Conservation (phyloP, 805 yeast species). For the Isabelozyma pseudorhagii region DNA sequence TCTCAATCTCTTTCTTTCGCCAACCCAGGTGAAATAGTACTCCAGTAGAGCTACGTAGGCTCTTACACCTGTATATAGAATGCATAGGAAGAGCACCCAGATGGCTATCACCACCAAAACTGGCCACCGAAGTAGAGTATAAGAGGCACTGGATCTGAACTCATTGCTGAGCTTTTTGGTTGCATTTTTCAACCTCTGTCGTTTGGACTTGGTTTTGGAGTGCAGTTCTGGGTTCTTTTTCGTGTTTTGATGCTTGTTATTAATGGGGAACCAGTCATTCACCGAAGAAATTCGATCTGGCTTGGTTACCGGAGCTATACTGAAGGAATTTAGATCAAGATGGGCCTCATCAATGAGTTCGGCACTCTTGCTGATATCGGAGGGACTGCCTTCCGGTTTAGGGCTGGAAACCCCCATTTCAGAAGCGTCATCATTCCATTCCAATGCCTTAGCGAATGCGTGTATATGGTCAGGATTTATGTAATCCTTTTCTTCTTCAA, state of each 20-base stretch:
- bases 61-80: constrained; percentile 51
- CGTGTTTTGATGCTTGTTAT: neutral
- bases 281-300: constrained; percentile 22
- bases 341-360: neutral
- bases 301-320: constrained; percentile 1
- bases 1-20: constrained; percentile 49
- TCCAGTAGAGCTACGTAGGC: constrained; percentile 64
- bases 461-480: constrained; percentile 34
- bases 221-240: neutral
- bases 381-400: neutral
- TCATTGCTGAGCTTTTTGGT: constrained; percentile 24
- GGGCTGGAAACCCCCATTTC: neutral
- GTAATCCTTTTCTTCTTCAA: constrained; percentile 24
- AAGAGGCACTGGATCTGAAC: constrained; percentile 32
- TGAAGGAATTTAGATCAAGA: neutral
- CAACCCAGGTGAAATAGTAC: constrained; percentile 56
- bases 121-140: constrained; percentile 61
- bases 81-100: constrained; percentile 54
- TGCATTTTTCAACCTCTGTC: neutral
- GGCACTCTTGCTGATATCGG: neutral
- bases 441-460: constrained; percentile 38
- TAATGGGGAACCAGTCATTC: constrained; percentile 23
- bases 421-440: constrained; percentile 26
- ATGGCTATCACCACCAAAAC: constrained; percentile 46
- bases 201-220: neutral